Evolutionary conservation across 306 rosid species (phyloP).

Genomic region (Psophocarpus tetragonolobus): DNA sequence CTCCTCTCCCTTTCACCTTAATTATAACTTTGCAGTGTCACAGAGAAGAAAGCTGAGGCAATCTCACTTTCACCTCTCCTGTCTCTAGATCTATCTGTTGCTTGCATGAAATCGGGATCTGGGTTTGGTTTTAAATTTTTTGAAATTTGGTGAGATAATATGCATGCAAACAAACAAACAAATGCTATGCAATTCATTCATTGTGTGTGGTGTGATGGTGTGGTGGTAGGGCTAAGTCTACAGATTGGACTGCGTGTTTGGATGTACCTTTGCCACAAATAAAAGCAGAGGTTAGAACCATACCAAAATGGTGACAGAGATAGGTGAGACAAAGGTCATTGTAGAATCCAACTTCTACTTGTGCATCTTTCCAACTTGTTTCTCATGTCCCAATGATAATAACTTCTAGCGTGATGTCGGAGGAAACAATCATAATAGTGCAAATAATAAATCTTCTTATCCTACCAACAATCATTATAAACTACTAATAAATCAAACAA

Average conservation of each 20-base stretch:
- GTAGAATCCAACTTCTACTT: conserved; percentile 37
- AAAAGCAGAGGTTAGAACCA: conserved; percentile 14
- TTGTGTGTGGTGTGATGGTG: neutral
- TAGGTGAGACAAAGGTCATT: conserved; percentile 37
- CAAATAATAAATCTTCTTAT: neutral
- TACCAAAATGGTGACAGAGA: conserved; percentile 54
- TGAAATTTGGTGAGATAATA: neutral
- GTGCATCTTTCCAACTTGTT: conserved; percentile 29
- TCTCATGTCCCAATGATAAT: conserved; percentile 25
- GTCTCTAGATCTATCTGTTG: conserved; percentile 36
- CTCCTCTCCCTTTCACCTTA: conserved; percentile 45
- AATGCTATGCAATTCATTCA: neutral
- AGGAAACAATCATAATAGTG: neutral
- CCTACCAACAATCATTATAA: too few relatives aligned
- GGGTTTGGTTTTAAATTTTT: conserved; percentile 20
- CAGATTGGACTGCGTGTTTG: conserved; percentile 26
- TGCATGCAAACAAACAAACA: neutral
- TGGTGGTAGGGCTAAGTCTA: neutral
- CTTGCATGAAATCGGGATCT: conserved; percentile 50
- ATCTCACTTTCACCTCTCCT: conserved; percentile 40
- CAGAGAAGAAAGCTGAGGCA: conserved; percentile 51
- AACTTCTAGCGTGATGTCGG: neutral
- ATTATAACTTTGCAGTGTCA: conserved; percentile 49
- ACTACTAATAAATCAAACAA: too few relatives aligned
- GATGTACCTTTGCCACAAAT: conserved; percentile 26